Evolutionary conservation across 1,284 basidiomycete genomes (phyloP).

Genomic region (Cystobasidium pallidum): DNA sequence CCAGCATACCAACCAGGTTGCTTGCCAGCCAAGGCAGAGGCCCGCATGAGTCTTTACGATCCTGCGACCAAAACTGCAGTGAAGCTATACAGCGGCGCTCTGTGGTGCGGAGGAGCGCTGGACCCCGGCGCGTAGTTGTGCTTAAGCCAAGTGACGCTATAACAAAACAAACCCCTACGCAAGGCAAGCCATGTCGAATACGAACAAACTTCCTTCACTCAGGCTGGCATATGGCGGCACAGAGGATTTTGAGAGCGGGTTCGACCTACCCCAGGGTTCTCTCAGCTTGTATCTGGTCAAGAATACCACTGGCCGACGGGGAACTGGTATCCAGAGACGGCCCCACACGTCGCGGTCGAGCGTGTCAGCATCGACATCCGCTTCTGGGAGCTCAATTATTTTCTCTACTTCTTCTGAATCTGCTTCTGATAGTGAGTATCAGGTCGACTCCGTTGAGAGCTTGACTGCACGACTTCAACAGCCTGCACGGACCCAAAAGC

Average conservation of each 20-base stretch:
- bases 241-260: slow-evolving; percentile 1
- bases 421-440: neutral
- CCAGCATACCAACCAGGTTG: too few relatives aligned
- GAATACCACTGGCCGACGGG: neutral
- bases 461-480: neutral
- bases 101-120: too few relatives aligned
- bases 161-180: neutral
- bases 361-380: slow-evolving; percentile 10
- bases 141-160: too few relatives aligned
- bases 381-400: slow-evolving; percentile 4
- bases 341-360: slow-evolving; percentile 11
- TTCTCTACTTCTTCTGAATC: slow-evolving; percentile 8
- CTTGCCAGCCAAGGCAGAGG: too few relatives aligned
- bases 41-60: too few relatives aligned
- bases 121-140: too few relatives aligned
- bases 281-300: neutral
- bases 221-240: neutral
- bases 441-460: neutral
- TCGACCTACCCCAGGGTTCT: neutral
- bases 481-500: slow-evolving; percentile 8
- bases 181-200: neutral
- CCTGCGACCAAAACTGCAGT: too few relatives aligned
- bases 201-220: neutral
- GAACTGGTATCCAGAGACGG: slow-evolving; percentile 6
- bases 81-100: too few relatives aligned